Evolutionary conservation across 176 grass and related monocot genomes (phyloP).

Genomic region (Juncus effusus): DNA sequence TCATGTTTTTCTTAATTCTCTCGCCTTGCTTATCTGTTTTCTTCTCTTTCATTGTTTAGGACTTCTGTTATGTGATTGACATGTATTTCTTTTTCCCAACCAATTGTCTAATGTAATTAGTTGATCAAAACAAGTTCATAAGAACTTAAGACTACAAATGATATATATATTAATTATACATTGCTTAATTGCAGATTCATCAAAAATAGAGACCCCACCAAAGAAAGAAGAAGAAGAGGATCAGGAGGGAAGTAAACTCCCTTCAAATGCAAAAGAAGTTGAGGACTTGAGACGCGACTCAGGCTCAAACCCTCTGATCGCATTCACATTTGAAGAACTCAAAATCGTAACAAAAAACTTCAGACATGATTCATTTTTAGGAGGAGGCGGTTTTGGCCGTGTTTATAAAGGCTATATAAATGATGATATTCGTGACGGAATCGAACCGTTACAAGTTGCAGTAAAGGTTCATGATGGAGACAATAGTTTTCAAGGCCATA

Average conservation of each 20-base stretch:
- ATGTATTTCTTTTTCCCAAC: slow-evolving; percentile 1
- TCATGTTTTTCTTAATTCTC: slow-evolving; percentile 1
- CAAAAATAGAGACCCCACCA: slow-evolving; percentile 54
- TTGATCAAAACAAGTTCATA: neutral
- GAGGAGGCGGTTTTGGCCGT: slow-evolving; percentile 69
- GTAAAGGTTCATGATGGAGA: slow-evolving; percentile 89
- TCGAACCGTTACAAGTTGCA: slow-evolving; percentile 44
- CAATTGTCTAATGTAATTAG: neutral
- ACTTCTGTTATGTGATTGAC: neutral
- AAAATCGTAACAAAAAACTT: slow-evolving; percentile 51
- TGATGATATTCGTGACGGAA: slow-evolving; percentile 35
- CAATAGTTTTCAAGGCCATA: slow-evolving; percentile 86
- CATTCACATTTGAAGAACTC: slow-evolving; percentile 67
- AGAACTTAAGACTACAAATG: neutral
- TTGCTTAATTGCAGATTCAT: slow-evolving; percentile 36
- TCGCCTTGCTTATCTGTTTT: neutral
- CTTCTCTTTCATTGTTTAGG: neutral
- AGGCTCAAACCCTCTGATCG: slow-evolving; percentile 48
- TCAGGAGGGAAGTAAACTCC: slow-evolving; percentile 47
- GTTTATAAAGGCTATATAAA: slow-evolving; percentile 69
- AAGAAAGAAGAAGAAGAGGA: slow-evolving; percentile 35
- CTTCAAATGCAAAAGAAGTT: slow-evolving; percentile 61
- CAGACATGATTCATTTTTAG: slow-evolving; percentile 52
- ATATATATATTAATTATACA: neutral
- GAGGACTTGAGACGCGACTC: slow-evolving; percentile 47